Base-by-base conservation (phyloP, 1,139 yeast species). In the Candida buenavistaensis region DNA sequence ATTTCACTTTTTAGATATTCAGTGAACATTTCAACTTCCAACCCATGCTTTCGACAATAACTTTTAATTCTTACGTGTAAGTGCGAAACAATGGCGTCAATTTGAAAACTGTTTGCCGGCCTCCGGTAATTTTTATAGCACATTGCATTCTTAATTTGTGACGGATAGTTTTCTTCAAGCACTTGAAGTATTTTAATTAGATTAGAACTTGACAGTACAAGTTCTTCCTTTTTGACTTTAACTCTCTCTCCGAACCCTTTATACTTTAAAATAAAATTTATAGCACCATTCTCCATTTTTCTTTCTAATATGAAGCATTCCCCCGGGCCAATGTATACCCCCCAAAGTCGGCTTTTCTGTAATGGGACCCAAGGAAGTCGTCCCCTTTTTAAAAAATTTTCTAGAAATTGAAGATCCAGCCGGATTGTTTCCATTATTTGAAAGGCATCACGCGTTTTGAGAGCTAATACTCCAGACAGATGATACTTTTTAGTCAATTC, bases 371-470 rank as follows among this genome's bases (percentile, higher is more conserved):
- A 67, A 6, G 33, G 16, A 1, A 54, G 34, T 1, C 24, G 25
- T 27, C 56, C 48, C 16, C 45, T 41, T 23, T 35, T 52, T 8
- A 45, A 46, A 3, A 42, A 29, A 3, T 38, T 30, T 7, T 46
- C 46, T 6, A 40, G 38, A 6, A 43, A 33, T 21, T 54, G 53
- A 10, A 62, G 36, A 3, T 54, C 55, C n/a, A 67, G 45, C 25
- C 82, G 54, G 33, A 58, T 62, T 15, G 62, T 55, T 37, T 82
- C 66, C 19, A 83, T 19, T 14, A 25, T 16, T 8, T 22, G 13
- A 3, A 66, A 57, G 3, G 73, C 72, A 22, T 64, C 68, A 16
- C 55, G 41, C 0, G 72, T 58, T 2, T 46, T 44, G 23, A 66
- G 51, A 8, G 50, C 48, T 3, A 64, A 19, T 3, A 40, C 37